Conservation (phyloP, 345 rosid genomes). For the Draba incana region DNA sequence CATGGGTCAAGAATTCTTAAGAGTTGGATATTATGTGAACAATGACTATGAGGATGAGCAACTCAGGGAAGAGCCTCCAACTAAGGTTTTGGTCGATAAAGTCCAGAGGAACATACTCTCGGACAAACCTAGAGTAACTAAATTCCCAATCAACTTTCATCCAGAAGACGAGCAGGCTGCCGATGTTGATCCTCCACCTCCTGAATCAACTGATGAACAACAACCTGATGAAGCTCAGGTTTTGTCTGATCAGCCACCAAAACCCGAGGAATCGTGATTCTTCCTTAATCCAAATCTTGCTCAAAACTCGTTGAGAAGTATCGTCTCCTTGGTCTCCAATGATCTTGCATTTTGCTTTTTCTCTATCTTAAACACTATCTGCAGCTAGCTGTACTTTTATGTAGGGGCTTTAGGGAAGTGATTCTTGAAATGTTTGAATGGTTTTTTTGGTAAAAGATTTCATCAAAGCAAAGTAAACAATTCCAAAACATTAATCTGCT, state of each 20-base stretch:
- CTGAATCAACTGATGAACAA: constrained; percentile 28
- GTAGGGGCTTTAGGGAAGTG: constrained; percentile 26
- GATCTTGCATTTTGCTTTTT: neutral
- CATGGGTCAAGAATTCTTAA: constrained; percentile 78
- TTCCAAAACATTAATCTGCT: neutral
- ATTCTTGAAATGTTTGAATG: neutral
- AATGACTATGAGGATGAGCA: constrained; percentile 91
- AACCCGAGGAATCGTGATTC: constrained; percentile 14
- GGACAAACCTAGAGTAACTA: constrained; percentile 92
- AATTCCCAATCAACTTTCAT: constrained; percentile 92
- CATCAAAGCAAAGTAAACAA: constrained; percentile 2
- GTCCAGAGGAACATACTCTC: constrained; percentile 85
- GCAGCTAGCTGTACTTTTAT: constrained; percentile 11
- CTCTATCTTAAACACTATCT: constrained; percentile 12
- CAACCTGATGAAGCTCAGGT: constrained; percentile 31
- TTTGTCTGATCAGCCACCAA: constrained; percentile 25
- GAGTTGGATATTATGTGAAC: constrained; percentile 93
- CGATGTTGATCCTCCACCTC: constrained; percentile 56
- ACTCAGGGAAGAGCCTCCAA: constrained; percentile 87
- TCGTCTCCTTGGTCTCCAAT: neutral
- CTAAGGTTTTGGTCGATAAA: constrained; percentile 71
- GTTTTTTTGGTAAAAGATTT: neutral
- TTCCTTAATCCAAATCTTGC: neutral
- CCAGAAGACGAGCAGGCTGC: constrained; percentile 71
- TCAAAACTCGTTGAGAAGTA: neutral